A percentile compares a stretch with the other conserved stretches of the same genome.
Conservation (phyloP, 768 basidiomycete genomes). For the Naganishia randhawae region DNA sequence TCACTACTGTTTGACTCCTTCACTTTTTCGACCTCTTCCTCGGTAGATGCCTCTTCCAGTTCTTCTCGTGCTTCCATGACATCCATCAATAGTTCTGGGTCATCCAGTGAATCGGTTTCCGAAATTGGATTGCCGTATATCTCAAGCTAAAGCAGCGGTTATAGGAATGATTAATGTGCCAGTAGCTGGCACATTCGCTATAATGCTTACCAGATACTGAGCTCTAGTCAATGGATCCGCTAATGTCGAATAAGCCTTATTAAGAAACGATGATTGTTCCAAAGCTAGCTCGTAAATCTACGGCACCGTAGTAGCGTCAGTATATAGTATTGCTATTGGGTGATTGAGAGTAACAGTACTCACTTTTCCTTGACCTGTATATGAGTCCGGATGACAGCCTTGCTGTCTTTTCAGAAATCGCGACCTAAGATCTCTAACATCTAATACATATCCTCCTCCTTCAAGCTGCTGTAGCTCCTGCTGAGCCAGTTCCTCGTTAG, state of each 20-base stretch:
- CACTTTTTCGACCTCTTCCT: slow-evolving; percentile 57
- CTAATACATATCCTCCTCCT: slow-evolving; percentile 59
- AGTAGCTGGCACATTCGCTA: neutral
- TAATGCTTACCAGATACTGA: slow-evolving; percentile 63
- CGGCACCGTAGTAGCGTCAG: slow-evolving; percentile 22
- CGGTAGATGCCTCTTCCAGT: slow-evolving; percentile 63
- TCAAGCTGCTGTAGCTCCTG: slow-evolving; percentile 34
- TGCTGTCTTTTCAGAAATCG: slow-evolving; percentile 70
- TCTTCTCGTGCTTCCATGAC: slow-evolving; percentile 75
- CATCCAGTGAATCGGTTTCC: slow-evolving; percentile 70
- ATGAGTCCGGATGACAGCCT: slow-evolving; percentile 80
- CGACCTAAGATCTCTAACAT: slow-evolving; percentile 60
- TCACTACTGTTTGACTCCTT: slow-evolving; percentile 60
- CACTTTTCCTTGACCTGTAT: slow-evolving; percentile 66
- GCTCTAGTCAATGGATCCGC: slow-evolving; percentile 68
- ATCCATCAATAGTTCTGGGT: slow-evolving; percentile 66
- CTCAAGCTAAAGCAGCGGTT: slow-evolving; percentile 52
- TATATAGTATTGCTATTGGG: no score
- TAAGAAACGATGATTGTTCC: slow-evolving; percentile 70
- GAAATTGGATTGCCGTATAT: slow-evolving; percentile 59
- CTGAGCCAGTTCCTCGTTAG: slow-evolving; percentile 52
- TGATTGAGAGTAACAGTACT: no score
- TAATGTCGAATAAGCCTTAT: slow-evolving; percentile 74
- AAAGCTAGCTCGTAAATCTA: slow-evolving; percentile 64
- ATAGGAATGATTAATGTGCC: neutral